Conservation (phyloP, 208 protist species). For the Trypanosoma lewisi region DNA sequence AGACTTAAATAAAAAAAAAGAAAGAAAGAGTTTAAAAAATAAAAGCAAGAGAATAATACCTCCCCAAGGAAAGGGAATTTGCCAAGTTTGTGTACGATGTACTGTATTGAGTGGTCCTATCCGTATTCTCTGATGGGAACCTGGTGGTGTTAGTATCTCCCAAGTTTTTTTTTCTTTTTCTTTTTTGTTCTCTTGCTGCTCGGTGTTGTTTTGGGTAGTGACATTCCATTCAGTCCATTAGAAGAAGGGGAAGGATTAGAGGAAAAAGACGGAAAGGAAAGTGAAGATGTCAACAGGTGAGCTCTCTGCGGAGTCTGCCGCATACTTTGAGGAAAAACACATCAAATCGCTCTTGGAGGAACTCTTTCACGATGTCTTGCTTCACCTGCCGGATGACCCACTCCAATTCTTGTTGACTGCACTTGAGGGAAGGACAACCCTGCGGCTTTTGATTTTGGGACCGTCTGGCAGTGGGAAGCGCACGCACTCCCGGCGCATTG, state of each 20-base stretch:
- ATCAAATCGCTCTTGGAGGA: constrained; percentile 71
- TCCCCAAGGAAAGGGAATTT: constrained; percentile 4
- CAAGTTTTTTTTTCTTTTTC: background rate
- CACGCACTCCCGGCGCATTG: constrained; percentile 81
- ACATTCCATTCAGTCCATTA: too few species aligned
- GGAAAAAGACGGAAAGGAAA: background rate
- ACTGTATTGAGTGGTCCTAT: background rate
- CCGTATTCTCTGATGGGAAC: background rate
- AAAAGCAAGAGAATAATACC: constrained; percentile 1
- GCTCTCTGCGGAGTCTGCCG: constrained; percentile 50
- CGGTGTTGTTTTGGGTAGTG: background rate
- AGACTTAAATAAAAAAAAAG: background rate
- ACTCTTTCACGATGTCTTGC: constrained; percentile 72
- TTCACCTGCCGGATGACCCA: constrained; percentile 64
- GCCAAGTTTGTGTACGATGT: background rate
- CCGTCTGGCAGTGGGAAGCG: constrained; percentile 90
- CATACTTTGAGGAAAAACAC: constrained; percentile 73
- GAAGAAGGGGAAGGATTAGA: too few species aligned
- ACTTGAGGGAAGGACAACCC: constrained; percentile 39
- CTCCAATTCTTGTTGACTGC: constrained; percentile 52
- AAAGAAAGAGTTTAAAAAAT: constrained; percentile 3
- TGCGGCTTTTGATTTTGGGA: constrained; percentile 78
- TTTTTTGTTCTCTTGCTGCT: constrained; percentile 1
- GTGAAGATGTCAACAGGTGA: constrained; percentile 63
- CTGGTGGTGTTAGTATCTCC: background rate